Base-by-base conservation (phyloP, 2,329 filamentous ascomycete species). In the Davidsoniella virescens region DNA sequence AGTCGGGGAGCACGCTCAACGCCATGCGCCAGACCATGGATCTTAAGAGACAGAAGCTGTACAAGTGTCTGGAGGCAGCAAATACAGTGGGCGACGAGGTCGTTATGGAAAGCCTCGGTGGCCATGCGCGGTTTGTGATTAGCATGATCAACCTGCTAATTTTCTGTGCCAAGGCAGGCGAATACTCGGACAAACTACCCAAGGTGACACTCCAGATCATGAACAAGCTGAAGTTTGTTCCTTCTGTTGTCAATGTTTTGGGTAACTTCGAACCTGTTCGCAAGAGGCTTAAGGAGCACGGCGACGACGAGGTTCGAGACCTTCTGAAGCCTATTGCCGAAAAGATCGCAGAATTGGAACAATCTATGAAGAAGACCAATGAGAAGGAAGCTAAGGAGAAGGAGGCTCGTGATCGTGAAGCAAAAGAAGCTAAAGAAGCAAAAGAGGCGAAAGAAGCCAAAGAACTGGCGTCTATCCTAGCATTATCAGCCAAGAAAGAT, bases 231-330 rank as follows among this genome's bases (percentile, higher is more conserved):
- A 75, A 72, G 55, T 76, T 78, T 36, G 65, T 78, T 40, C 74
- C 79, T 55, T 78, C 74, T 54, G 73, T 78, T 39, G 51, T 46
- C 2, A 52, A 49, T 46, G 51, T 47, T 4, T 17, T 52, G 5
- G 51, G 17, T 7, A 83, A 83, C 58, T 74, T 87, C 51, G 72
- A 76, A 52, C 77, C 74, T 50, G 73, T 84, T 14, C 70, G 78
- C 39, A 76, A 76, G 54, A 71, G 75, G 7, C 76, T 82, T 58
- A 71, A 70, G 53, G 80, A 76, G 58, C 78, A 77, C 57, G 80
- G 77, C 23, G 79, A 84, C 57, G 70, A 73, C 0, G 75, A 80
- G 48, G 74, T 77, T 44, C 80, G 80, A 57, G 70, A 70, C 4
- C 65, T 80, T 44, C 75, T 82, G 4, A 70, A 72, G 36, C 70